These are phyloP conservation scores for Plasmodium reichenowi DNA, from an alignment of 169 alveolate species.

Conservation along the genomic window DNA sequence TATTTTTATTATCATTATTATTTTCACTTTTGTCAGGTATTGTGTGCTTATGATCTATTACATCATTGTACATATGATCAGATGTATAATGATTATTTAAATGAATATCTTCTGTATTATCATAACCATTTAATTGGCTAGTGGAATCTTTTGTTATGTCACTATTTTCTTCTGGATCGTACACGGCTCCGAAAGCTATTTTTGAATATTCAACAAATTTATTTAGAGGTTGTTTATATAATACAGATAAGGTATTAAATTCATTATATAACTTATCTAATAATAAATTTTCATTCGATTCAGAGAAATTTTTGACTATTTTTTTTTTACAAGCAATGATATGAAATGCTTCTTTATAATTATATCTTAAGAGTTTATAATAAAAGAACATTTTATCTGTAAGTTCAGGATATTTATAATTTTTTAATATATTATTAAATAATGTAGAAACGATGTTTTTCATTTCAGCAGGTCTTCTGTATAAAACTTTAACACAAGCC, in stretches of 20 bases:
- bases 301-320: slow-evolving; percentile 71
- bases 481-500: slow-evolving; percentile 91
- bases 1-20: not conserved
- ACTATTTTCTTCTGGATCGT: slow-evolving; percentile 65
- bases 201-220: slow-evolving; percentile 50
- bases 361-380: slow-evolving; percentile 60
- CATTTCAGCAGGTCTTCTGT: slow-evolving; percentile 97
- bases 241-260: slow-evolving; percentile 69
- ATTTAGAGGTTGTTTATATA: slow-evolving; percentile 70
- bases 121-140: not conserved
- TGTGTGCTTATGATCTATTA: too few relatives aligned
- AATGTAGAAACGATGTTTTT: slow-evolving; percentile 86
- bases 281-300: slow-evolving; percentile 71
- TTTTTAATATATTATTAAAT: slow-evolving; percentile 85
- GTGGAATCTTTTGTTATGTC: not conserved
- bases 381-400: slow-evolving; percentile 74
- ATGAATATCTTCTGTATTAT: slow-evolving; percentile 4
- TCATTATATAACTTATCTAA: slow-evolving; percentile 66
- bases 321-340: slow-evolving; percentile 74
- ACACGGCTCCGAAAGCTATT: slow-evolving; percentile 59
- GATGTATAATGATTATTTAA: slow-evolving; percentile 7
- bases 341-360: slow-evolving; percentile 77
- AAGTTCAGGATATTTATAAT: slow-evolving; percentile 65
- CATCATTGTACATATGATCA: too few relatives aligned
- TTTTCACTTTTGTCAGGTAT: slow-evolving; percentile 1